phyloP scores from a whole-genome alignment of 306 rosid species.

The Dryas octopetala region DNA sequence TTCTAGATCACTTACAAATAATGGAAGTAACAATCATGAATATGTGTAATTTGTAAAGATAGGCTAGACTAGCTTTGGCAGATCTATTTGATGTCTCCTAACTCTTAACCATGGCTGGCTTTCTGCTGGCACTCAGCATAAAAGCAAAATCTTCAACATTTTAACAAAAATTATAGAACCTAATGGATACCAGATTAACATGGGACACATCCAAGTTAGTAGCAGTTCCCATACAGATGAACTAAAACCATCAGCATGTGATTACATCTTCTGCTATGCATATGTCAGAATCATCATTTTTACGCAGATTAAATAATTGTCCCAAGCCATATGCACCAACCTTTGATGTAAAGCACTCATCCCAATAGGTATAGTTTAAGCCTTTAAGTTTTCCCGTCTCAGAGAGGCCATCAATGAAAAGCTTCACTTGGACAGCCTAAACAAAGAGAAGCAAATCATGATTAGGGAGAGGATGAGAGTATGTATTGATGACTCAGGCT shows the following conservation, averaged over 20 bases:
- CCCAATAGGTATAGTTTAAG: constrained; percentile 69
- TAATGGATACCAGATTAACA: neutral
- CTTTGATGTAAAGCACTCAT: constrained; percentile 82
- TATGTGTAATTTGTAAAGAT: neutral
- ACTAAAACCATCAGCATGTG: neutral
- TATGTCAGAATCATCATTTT: neutral
- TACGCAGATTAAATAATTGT: neutral
- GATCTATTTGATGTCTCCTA: too few species aligned
- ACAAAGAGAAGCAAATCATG: constrained; percentile 12
- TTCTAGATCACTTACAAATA: constrained; percentile 1
- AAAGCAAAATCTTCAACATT: neutral
- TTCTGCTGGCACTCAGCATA: too few species aligned
- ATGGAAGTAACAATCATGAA: neutral
- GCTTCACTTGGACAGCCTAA: constrained; percentile 60
- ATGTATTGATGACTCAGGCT: constrained; percentile 10
- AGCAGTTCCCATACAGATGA: neutral
- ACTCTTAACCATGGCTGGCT: too few species aligned
- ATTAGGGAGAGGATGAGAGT: constrained; percentile 2
- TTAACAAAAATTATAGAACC: neutral
- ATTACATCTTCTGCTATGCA: neutral
- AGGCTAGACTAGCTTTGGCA: neutral
- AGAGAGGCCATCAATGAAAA: constrained; percentile 56
- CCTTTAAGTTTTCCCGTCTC: constrained; percentile 56
- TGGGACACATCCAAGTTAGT: neutral
- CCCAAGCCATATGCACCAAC: constrained; percentile 30